These are phyloP conservation scores for Aegilops speltoides DNA, from an alignment of 176 grass and related monocot genomes.

Conservation along the genomic window DNA sequence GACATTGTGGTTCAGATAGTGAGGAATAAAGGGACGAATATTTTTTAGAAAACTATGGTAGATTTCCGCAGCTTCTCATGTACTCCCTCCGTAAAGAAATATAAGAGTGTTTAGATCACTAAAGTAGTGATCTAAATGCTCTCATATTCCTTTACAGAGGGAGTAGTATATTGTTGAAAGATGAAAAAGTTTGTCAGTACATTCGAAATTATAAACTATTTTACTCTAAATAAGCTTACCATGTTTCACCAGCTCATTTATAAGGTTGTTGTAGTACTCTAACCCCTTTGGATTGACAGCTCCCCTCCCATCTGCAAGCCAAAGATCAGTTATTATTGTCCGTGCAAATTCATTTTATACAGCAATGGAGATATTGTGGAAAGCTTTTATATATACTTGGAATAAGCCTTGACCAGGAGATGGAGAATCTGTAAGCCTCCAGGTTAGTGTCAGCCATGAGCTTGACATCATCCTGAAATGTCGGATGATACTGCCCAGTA, in stretches of 20 bases:
- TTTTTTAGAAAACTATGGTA: background rate
- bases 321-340: background rate
- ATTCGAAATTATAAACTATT: background rate
- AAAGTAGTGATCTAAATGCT: too few relatives aligned
- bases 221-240: conserved; percentile 17
- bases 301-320: conserved; percentile 60
- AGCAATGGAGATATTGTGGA: background rate
- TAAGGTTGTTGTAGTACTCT: conserved; percentile 64
- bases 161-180: too few relatives aligned
- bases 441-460: conserved; percentile 52
- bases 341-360: too few relatives aligned
- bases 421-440: conserved; percentile 78
- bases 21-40: background rate
- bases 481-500: too few relatives aligned
- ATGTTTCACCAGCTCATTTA: conserved; percentile 56
- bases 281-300: conserved; percentile 61
- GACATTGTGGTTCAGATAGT: background rate
- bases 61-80: background rate
- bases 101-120: too few relatives aligned
- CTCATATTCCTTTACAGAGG: too few relatives aligned
- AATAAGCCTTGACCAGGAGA: conserved; percentile 77
- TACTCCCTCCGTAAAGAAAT: too few relatives aligned
- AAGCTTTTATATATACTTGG: conserved; percentile 40
- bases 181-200: background rate
- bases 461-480: conserved; percentile 60